Percentiles rank a stretch among this genome's conserved stretches.
These are phyloP conservation scores for Chionographis japonica DNA, from an alignment of 106 monocot genomes.

Conservation along the genomic window DNA sequence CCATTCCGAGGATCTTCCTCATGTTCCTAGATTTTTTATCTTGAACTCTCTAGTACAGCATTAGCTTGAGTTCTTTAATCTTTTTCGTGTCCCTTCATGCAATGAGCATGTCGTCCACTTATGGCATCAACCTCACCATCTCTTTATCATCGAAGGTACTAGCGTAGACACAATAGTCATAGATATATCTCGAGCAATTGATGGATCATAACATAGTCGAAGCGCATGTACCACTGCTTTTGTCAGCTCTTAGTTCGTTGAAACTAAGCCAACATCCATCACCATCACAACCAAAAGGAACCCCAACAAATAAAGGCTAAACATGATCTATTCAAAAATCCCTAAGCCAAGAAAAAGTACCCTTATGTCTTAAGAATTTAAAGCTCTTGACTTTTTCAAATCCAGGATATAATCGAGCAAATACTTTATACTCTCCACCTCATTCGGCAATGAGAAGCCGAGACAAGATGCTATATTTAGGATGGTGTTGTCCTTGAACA, in stretches of 20 bases:
- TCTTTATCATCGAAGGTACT: not conserved
- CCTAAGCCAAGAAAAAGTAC: too few species aligned
- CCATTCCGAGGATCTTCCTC: not conserved
- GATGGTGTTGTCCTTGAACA: too few species aligned
- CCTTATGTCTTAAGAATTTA: too few species aligned
- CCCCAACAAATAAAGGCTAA: not conserved
- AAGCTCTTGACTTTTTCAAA: too few species aligned
- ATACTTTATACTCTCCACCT: too few species aligned
- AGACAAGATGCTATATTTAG: too few species aligned
- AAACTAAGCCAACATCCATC: not conserved
- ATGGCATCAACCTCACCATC: not conserved
- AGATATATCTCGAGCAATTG: not conserved
- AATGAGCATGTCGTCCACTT: conserved; percentile 7
- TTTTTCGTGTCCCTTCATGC: not conserved
- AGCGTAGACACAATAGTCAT: conserved; percentile 6
- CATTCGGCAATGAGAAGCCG: too few species aligned
- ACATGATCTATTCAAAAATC: not conserved
- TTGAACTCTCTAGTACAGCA: not conserved
- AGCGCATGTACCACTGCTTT: conserved; percentile 7
- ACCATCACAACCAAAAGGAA: not conserved
- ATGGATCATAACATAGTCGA: conserved; percentile 5
- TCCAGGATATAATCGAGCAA: too few species aligned
- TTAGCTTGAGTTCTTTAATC: not conserved
- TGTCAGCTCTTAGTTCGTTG: conserved; percentile 2
- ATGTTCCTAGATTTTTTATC: conserved; percentile 7